phyloP scores from a whole-genome alignment of 2,329 filamentous ascomycete species.

The Colletotrichum abscissum region DNA sequence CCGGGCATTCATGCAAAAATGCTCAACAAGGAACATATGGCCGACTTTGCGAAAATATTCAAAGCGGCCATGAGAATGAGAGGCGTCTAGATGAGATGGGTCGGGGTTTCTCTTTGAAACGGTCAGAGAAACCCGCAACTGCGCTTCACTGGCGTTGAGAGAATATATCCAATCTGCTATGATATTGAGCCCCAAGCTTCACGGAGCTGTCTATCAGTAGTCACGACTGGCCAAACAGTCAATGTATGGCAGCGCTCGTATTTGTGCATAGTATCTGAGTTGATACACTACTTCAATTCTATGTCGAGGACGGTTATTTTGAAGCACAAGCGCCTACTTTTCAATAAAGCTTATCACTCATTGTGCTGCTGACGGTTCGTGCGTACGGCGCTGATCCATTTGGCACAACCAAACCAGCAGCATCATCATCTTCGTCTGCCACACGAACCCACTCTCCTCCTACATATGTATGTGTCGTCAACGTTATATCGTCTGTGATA shows the following conservation, averaged over 20 bases:
- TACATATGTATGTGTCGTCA: constrained; percentile 17
- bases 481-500: constrained; percentile 15
- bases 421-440: constrained; percentile 17
- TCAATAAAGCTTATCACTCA: neutral
- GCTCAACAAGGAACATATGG: constrained; percentile 30
- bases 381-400: neutral
- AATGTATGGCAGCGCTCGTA: no score
- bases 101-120: no score
- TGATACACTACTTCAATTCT: no score
- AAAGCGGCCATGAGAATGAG: constrained; percentile 29
- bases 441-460: constrained; percentile 18
- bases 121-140: no score
- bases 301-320: no score
- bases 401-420: neutral
- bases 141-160: no score
- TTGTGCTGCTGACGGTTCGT: neutral
- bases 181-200: no score
- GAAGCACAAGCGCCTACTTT: neutral
- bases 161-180: no score
- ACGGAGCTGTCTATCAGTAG: no score
- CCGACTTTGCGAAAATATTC: constrained; percentile 33
- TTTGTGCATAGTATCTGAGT: no score
- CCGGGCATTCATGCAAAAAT: constrained; percentile 29
- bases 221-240: no score
- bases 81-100: constrained; percentile 8